These are phyloP conservation scores for Diaporthe citriasiana DNA, from an alignment of 2,329 filamentous ascomycete genomes.

Conservation along the genomic window DNA sequence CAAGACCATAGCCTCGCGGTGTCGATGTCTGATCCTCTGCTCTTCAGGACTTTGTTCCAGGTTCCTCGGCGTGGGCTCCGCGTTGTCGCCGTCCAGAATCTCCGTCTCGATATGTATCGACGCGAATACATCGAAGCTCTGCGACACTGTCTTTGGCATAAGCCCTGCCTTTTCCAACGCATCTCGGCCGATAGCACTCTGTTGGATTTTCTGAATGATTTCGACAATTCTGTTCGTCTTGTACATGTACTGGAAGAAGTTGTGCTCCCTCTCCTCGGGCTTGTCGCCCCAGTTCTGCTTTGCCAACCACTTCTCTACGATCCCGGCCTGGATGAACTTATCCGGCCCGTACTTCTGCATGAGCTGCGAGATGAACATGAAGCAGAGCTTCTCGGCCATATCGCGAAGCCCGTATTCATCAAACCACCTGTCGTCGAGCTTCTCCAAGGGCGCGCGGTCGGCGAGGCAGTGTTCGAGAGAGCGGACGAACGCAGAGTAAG, in stretches of 20 bases:
- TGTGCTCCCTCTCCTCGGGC: conserved; percentile 65
- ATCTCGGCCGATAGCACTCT: conserved; percentile 64
- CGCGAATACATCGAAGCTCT: conserved; percentile 44
- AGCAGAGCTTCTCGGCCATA: conserved; percentile 71
- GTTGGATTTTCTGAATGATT: conserved; percentile 64
- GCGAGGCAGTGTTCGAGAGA: conserved; percentile 70
- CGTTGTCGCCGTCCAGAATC: conserved; percentile 43
- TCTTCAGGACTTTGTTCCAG: conserved; percentile 74
- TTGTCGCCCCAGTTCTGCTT: conserved; percentile 77
- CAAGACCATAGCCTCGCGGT: conserved; percentile 91
- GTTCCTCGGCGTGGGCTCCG: conserved; percentile 54
- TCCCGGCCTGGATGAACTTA: conserved; percentile 71
- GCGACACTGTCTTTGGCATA: conserved; percentile 52
- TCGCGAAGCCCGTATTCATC: conserved; percentile 76
- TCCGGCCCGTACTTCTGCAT: conserved; percentile 71
- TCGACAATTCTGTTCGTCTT: conserved; percentile 68
- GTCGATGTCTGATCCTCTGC: conserved; percentile 79
- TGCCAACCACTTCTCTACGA: conserved; percentile 81
- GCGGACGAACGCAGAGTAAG: conserved; percentile 70
- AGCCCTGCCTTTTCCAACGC: conserved; percentile 66
- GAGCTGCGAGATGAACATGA: conserved; percentile 70
- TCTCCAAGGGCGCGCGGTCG: conserved; percentile 63
- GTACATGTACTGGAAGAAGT: conserved; percentile 67
- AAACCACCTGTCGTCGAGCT: conserved; percentile 68
- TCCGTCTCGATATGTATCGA: conserved; percentile 42